Evolutionary conservation across 2,329 filamentous ascomycete species (phyloP).

Genomic region (Xylaria arbuscula): DNA sequence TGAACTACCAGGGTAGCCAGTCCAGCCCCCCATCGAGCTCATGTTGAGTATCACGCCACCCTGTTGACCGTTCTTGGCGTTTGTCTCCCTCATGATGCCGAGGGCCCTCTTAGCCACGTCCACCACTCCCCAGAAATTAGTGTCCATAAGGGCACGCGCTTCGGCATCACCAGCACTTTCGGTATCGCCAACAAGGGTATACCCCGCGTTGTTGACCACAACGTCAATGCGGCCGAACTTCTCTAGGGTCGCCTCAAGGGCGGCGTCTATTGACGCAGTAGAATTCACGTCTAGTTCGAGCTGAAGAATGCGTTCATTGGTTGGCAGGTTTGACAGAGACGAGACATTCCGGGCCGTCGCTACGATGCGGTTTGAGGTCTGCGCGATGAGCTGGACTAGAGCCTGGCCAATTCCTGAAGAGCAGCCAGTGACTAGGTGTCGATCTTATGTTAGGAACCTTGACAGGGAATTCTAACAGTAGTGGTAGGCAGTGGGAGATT

Average conservation of each 20-base stretch:
- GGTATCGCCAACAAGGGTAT: conserved; percentile 47
- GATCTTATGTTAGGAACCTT: conserved; percentile 39
- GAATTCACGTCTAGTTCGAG: conserved; percentile 61
- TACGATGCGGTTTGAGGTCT: conserved; percentile 44
- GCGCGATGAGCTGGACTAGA: conserved; percentile 9
- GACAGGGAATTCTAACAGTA: background rate
- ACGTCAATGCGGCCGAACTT: conserved; percentile 53
- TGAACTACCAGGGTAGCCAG: conserved; percentile 50
- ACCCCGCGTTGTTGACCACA: conserved; percentile 52
- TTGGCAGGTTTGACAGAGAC: conserved; percentile 55
- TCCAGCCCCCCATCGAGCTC: conserved; percentile 62
- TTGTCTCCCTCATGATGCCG: conserved; percentile 53
- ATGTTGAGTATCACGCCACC: conserved; percentile 67
- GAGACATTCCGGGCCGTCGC: conserved; percentile 54
- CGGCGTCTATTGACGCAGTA: conserved; percentile 50
- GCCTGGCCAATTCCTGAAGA: conserved; percentile 30
- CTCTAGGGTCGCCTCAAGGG: conserved; percentile 49
- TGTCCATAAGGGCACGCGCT: conserved; percentile 54
- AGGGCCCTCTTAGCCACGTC: conserved; percentile 54
- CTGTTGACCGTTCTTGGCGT: conserved; percentile 42
- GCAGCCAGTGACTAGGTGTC: conserved; percentile 49
- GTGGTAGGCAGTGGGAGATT: background rate
- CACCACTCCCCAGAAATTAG: conserved; percentile 58
- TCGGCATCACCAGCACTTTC: conserved; percentile 50
- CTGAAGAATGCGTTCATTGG: conserved; percentile 54